Base-by-base conservation (phyloP, 108 stramenopile species). In the Schizochytrium sp. region DNA sequence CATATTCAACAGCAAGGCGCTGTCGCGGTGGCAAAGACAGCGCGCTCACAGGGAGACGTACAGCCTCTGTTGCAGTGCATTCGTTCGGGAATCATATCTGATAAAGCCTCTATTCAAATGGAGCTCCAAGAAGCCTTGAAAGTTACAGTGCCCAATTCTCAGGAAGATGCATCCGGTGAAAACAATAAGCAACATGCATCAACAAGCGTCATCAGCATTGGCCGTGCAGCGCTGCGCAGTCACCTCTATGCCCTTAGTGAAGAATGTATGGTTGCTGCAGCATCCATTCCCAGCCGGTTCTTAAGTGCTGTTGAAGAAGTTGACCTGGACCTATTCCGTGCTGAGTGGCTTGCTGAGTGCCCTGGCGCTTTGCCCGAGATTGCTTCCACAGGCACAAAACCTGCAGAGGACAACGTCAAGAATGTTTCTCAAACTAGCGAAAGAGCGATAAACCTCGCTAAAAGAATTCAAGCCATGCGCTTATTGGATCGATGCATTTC, bases 391-490 rank as follows among this genome's bases (percentile, higher is more conserved):
- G 76, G 76, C 7, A 47, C 49, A 10, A 46, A n/a, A n/a, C 50
- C 47, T 0, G 15, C 13, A 10, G 10, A 50, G 38, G 49, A 49
- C 3, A 44, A 72, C 10, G 88, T 90, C 53, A 72, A 72, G 5
- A 76, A 89, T 0, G n/a, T 87, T 42, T 15, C 64, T 0, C 42
- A 69, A 15, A 69, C 40, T 38, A 69, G 42, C 3, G 64, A 38
- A 8, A 38, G 64, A 7, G 64, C 64, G 42, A 69, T 69, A 44
- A 57, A 89, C 61, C 92, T 92, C 19, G 89, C 91, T n/a, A 42
- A 69, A 3, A 50, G 92, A 17, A 92, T 93, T 38, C 92, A 93
- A 50, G 93, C 92, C 2, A 55, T 93, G 56, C 91, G 91, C 88
- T 56, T 69, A 42, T 91, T 93, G 44, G 92, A 93, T 69, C 46